Percentiles rank a stretch among this genome's conserved stretches.
Conservation (phyloP, 371 early-diverging fungal species). For the Mucor circinelloides region DNA sequence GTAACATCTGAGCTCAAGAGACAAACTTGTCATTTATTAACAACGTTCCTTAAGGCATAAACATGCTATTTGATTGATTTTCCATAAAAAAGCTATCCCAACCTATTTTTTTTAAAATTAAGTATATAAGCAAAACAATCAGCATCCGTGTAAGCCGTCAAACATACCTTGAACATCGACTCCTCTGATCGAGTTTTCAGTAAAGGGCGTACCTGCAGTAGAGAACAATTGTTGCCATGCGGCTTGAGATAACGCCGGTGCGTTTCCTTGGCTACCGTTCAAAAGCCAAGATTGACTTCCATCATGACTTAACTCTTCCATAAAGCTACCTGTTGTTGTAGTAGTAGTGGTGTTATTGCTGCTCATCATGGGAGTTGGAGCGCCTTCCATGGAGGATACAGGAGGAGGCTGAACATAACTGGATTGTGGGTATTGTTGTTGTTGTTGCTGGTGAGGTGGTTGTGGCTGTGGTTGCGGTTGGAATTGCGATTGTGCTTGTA, state of each 20-base stretch:
- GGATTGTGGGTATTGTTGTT: background rate
- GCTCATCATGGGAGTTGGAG: background rate
- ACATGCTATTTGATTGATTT: conserved; percentile 17
- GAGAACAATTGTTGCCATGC: conserved; percentile 47
- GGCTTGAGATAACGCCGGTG: conserved; percentile 21
- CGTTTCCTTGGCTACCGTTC: conserved; percentile 4
- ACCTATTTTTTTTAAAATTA: too few relatives aligned
- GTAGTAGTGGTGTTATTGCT: background rate
- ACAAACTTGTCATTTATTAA: background rate
- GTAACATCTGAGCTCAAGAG: too few relatives aligned
- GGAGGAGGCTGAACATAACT: background rate
- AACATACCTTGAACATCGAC: conserved; percentile 21
- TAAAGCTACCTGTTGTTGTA: background rate
- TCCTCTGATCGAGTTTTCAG: conserved; percentile 18
- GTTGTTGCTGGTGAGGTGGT: background rate
- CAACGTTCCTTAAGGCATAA: conserved; percentile 5
- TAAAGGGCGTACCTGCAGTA: conserved; percentile 39
- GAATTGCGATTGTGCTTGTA: background rate
- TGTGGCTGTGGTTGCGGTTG: background rate
- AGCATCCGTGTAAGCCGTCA: background rate
- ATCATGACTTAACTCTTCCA: background rate
- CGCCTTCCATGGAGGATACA: background rate
- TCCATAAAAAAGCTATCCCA: conserved; percentile 25
- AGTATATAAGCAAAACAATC: background rate
- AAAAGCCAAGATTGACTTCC: conserved; percentile 14